A percentile compares a stretch with the other conserved stretches of the same genome.
These are phyloP conservation scores for Globisporangium nunn DNA, from an alignment of 352 stramenopile genomes.

Conservation along the genomic window DNA sequence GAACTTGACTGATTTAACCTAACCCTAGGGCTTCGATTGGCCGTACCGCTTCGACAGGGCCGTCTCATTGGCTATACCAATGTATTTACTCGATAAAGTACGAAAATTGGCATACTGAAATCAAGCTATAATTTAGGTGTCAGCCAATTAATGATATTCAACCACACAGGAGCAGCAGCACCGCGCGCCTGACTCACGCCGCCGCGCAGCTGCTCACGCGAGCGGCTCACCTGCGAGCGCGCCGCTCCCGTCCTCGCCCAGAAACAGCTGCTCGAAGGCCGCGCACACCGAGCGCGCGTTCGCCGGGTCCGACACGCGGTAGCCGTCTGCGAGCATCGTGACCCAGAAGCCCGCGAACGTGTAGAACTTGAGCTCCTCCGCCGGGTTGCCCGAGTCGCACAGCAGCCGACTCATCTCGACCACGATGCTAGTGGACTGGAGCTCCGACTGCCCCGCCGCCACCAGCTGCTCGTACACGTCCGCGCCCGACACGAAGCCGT, in stretches of 20 bases:
- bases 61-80: no score
- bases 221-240: neutral
- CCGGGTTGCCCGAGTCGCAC: slow-evolving; percentile 32
- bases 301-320: slow-evolving; percentile 26
- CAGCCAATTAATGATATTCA: no score
- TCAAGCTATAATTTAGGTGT: no score
- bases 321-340: slow-evolving; percentile 36
- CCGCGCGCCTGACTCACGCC: neutral
- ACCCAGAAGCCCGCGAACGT: slow-evolving; percentile 49
- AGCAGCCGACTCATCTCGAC: slow-evolving; percentile 35
- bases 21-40: no score
- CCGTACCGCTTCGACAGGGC: no score
- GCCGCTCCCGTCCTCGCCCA: slow-evolving; percentile 8
- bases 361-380: slow-evolving; percentile 46
- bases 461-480: slow-evolving; percentile 38
- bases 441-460: slow-evolving; percentile 21
- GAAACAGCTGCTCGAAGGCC: slow-evolving; percentile 33
- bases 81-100: no score
- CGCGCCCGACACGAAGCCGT: slow-evolving; percentile 39
- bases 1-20: no score
- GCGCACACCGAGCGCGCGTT: slow-evolving; percentile 33
- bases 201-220: neutral
- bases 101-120: no score
- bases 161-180: no score
- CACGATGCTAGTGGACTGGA: slow-evolving; percentile 25